Percentiles rank a stretch among this genome's conserved stretches.
phyloP scores from a whole-genome alignment of 2,329 filamentous ascomycete species.

The Aspergillus sp. region DNA sequence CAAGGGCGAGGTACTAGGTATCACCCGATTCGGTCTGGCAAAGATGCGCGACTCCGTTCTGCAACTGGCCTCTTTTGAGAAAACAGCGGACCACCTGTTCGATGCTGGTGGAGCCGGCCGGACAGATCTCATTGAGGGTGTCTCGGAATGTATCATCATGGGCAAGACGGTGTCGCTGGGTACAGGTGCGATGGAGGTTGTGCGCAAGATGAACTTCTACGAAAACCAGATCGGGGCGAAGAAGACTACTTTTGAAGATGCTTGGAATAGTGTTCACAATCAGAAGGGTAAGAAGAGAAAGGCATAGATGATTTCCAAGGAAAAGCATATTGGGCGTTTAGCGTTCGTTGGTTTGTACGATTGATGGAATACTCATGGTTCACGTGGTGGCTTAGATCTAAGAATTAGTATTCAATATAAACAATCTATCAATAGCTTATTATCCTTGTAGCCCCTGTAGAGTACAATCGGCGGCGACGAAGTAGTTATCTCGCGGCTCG shows the following conservation, averaged over 20 bases:
- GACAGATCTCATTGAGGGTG: slow-evolving; percentile 86
- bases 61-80: slow-evolving; percentile 94
- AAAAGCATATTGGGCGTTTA: slow-evolving; percentile 12
- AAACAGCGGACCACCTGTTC: slow-evolving; percentile 96
- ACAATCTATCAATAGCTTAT: neutral
- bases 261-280: slow-evolving; percentile 31
- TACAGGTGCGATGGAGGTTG: slow-evolving; percentile 88
- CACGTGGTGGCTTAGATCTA: neutral
- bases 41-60: slow-evolving; percentile 96
- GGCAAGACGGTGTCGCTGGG: slow-evolving; percentile 91
- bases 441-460: neutral
- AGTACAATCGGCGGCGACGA: too few species aligned
- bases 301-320: neutral
- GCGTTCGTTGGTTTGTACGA: slow-evolving; percentile 4
- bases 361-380: neutral
- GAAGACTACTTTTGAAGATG: slow-evolving; percentile 68
- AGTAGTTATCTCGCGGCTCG: neutral
- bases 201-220: slow-evolving; percentile 70
- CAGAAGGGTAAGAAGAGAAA: slow-evolving; percentile 12
- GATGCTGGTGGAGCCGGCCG: slow-evolving; percentile 92
- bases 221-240: slow-evolving; percentile 59
- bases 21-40: slow-evolving; percentile 90
- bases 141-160: slow-evolving; percentile 97
- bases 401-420: neutral
- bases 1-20: slow-evolving; percentile 94